Evolutionary conservation across 495 filamentous ascomycete genomes (phyloP), one percentile per base, ranked within the genome.

Genomic region (Hypomontagnella monticulosa): DNA sequence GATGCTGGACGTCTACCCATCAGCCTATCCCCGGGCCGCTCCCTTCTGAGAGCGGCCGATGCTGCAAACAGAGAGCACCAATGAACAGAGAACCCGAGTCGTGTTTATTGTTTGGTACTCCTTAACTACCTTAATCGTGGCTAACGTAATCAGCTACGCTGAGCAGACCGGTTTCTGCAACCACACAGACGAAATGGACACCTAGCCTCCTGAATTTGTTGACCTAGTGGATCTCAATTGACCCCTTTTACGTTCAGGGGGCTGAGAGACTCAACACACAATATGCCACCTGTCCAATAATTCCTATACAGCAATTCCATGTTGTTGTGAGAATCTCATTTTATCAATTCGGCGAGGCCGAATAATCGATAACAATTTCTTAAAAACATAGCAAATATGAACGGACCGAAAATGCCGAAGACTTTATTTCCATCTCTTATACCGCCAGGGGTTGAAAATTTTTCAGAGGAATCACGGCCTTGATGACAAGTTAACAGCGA

Each of bases 181-280:
- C 53, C 58, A 67, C 64, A 67, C 64, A 63, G 64, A 67, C 64
- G 23, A 4, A 62, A 67, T 59, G 58, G 58, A 58, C 51, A 61
- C 63, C 52, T 67, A 54, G 53, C 64, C 53, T 58, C 42, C 64
- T 58, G 42, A 42, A 58, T 63, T 66, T 57, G 36, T 52, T 32
- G 44, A 16, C 30, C n/a, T 36, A 40, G 64, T 67, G 64, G 64
- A 67, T 63, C 58, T 58, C 27, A 42, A 44, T 52, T 58, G 41
- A 52, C 64, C 64, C 58, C 38, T 58, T 62, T 67, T n/a, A 18
- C 37, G 34, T 41, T 51, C 18, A 38, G 37, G 37, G 18, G 51
- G 23, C 20, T 14, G 10, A 46, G 12, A 51, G 10, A 38, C 16
- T 23, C 27, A 30, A 27, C 15, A 16, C 14, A 50, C 37, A 56